Base-by-base conservation (phyloP, 805 yeast genomes). In the Ogataea haglerorum region DNA sequence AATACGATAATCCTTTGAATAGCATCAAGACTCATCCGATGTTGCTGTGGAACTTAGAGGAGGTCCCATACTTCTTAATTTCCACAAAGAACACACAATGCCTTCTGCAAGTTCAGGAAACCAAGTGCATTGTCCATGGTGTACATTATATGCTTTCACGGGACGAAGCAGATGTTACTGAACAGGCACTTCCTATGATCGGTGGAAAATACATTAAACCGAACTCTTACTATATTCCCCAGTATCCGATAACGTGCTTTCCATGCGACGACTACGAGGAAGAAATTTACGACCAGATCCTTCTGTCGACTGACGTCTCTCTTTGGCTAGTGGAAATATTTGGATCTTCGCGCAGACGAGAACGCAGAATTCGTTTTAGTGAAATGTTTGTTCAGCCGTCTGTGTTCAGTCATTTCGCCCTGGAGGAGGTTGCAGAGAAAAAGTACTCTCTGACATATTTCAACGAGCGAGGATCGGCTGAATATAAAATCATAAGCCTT, bases 241-340 rank as follows among this genome's bases (percentile, higher is more conserved):
- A 36, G 5, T 25, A 32, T 5, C 40, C 28, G 7, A 47, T 62
- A 4, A 43, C 49, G 4, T 42, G 52, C 27, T 36, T 46, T 7
- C 42, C 42, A 2, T 36, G 42, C 8, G 48, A 47, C 6, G 56
- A 56, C 17, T 48, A 52, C 24, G 38, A 46, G 1, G 40, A 46
- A 7, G 34, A 40, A 10, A 41, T 24, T n/a, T 39, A 45, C 15
- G 65, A 62, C 40, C 67, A 63, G 40, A 42, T 62, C 0, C 45
- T 63, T 4, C 30, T 63, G 7, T 55, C 64, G 1, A 45, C 51
- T 5, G 34, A 52, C 2, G 29, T 33, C 6, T 37, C 56, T 1
- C 34, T 62, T 36, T 56, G 55, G 49, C 37, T 56, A 4, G 25
- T 63, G 13, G 66, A 62, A 26, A 46, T 60, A 1, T 52, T 47